Conservation (phyloP, 129 eudicot genomes). For the Heracleum sosnowskyi region DNA sequence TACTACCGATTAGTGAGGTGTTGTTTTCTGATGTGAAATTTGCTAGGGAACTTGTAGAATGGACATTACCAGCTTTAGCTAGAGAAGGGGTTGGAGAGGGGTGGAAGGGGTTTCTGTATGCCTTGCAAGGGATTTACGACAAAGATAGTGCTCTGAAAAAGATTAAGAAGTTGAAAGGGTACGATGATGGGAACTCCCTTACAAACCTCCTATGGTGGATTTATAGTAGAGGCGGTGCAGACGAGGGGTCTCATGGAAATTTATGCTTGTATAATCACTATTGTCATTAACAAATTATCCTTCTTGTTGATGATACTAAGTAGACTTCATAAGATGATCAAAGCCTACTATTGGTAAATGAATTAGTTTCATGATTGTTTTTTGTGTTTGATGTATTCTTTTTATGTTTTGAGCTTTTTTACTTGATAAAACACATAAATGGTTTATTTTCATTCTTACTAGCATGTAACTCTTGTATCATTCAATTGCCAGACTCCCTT, state of each 20-base stretch:
- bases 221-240: conserved; percentile 56
- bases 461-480: background rate
- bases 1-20: conserved; percentile 61
- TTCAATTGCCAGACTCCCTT: background rate
- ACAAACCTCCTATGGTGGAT: conserved; percentile 90
- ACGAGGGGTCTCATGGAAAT: conserved; percentile 26
- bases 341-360: background rate
- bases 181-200: conserved; percentile 80
- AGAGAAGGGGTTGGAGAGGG: conserved; percentile 86
- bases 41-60: conserved; percentile 54
- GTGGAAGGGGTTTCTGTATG: conserved; percentile 88
- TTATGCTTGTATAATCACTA: conserved; percentile 55
- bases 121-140: conserved; percentile 77
- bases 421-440: background rate
- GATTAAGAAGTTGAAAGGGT: conserved; percentile 44
- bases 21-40: conserved; percentile 56
- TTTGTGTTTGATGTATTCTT: background rate
- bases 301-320: background rate
- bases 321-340: conserved; percentile 10
- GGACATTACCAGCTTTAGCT: conserved; percentile 68
- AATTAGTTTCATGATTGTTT: background rate
- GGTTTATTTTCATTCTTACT: background rate
- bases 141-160: conserved; percentile 43
- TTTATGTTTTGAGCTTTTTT: background rate
- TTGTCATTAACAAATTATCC: conserved; percentile 31